phyloP scores from a whole-genome alignment of 2,329 filamentous ascomycete genomes.

The Sporothrix humicola region DNA sequence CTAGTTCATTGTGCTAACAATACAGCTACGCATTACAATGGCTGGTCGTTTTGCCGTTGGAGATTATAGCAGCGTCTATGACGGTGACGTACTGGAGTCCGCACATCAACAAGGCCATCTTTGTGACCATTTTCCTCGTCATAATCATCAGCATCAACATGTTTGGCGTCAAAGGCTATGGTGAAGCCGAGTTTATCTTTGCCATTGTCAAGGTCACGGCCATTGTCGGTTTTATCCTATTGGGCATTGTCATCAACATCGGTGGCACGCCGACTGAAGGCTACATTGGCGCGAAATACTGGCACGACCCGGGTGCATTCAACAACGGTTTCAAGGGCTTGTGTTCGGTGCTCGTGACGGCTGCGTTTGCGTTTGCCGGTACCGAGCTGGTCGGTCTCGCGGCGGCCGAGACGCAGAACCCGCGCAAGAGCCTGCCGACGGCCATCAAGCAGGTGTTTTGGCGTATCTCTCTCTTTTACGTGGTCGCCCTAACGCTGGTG shows the following conservation, averaged over 20 bases:
- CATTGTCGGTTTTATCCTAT: conserved; percentile 85
- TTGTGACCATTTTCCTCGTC: conserved; percentile 80
- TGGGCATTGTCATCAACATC: conserved; percentile 84
- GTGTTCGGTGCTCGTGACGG: conserved; percentile 76
- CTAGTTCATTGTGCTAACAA: background rate
- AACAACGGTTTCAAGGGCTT: conserved; percentile 84
- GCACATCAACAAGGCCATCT: conserved; percentile 70
- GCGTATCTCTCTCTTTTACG: conserved; percentile 90
- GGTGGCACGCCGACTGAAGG: conserved; percentile 74
- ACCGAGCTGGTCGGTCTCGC: conserved; percentile 79
- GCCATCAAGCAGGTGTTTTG: conserved; percentile 95
- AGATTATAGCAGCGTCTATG: conserved; percentile 85
- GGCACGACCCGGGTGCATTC: conserved; percentile 81
- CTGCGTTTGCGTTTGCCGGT: conserved; percentile 76
- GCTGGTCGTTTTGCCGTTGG: conserved; percentile 81
- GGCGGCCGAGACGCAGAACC: conserved; percentile 79
- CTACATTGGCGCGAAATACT: conserved; percentile 82
- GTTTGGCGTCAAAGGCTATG: conserved; percentile 86
- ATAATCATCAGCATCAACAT: conserved; percentile 82
- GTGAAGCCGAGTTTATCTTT: conserved; percentile 88
- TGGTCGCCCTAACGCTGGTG: conserved; percentile 79
- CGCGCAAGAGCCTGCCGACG: conserved; percentile 79
- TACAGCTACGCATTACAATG: conserved; percentile 84
- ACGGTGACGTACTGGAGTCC: conserved; percentile 82
- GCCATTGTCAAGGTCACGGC: conserved; percentile 85